Conservation (phyloP, 768 basidiomycete species). For the Calocybe cyanea region DNA sequence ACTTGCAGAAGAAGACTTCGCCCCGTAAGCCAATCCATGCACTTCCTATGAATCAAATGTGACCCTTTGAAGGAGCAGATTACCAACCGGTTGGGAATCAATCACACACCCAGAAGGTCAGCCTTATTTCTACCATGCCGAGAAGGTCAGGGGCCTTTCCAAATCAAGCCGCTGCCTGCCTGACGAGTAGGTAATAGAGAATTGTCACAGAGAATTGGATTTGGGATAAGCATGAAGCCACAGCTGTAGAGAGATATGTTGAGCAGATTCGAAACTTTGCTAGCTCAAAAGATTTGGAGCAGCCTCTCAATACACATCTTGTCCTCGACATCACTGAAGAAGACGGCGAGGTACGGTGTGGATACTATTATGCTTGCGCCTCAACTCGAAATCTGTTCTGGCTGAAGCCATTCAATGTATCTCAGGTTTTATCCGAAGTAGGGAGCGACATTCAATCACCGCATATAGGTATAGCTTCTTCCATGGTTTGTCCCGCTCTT, state of each 20-base stretch:
- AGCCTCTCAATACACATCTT: slow-evolving; percentile 6
- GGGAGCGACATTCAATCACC: slow-evolving; percentile 2
- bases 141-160: neutral
- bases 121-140: slow-evolving; percentile 10
- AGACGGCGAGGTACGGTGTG: slow-evolving; percentile 5
- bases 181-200: neutral
- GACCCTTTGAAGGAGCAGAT: neutral
- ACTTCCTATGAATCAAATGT: neutral
- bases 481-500: neutral
- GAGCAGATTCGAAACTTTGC: neutral
- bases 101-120: slow-evolving; percentile 10
- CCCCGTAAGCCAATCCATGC: neutral
- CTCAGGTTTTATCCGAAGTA: neutral
- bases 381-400: slow-evolving; percentile 9
- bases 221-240: neutral
- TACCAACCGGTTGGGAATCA: slow-evolving; percentile 11
- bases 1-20: slow-evolving; percentile 1
- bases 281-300: neutral
- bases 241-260: neutral
- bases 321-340: slow-evolving; percentile 2
- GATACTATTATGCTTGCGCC: slow-evolving; percentile 10
- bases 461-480: slow-evolving; percentile 4
- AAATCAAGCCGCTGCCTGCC: neutral
- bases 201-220: slow-evolving; percentile 12
- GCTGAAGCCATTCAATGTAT: slow-evolving; percentile 6